These are phyloP conservation scores for carrot (Daucus carota) DNA, from an alignment of 129 eudicot species.

Conservation along the genomic window DNA sequence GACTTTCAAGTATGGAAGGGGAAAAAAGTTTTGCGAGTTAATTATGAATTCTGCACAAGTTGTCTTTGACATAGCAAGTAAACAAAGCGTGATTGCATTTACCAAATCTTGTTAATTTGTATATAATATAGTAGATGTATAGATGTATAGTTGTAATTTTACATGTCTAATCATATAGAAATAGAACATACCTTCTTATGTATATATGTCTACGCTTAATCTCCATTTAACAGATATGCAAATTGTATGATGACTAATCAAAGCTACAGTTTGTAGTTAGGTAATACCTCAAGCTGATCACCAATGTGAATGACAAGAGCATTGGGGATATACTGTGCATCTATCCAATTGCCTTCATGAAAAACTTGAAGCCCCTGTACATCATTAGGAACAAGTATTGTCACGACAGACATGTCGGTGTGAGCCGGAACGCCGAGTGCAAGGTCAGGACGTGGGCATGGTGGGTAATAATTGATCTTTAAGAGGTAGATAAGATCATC, in stretches of 20 bases:
- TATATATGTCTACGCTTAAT: background rate
- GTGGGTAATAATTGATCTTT: constrained; percentile 26
- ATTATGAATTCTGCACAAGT: background rate
- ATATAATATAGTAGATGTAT: too few species aligned
- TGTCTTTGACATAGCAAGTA: background rate
- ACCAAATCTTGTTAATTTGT: background rate
- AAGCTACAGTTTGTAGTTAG: background rate
- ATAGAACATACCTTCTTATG: too few species aligned
- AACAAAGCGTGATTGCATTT: background rate
- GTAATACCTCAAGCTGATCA: constrained; percentile 19
- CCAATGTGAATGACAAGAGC: constrained; percentile 19
- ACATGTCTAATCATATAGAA: too few species aligned
- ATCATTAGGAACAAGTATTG: constrained; percentile 20
- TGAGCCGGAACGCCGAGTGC: constrained; percentile 27
- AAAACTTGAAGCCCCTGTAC: constrained; percentile 25
- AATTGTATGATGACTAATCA: background rate
- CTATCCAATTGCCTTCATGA: constrained; percentile 18
- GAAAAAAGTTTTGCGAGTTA: background rate
- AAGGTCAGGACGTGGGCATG: constrained; percentile 24
- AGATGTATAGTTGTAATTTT: too few species aligned
- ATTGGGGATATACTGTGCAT: constrained; percentile 12
- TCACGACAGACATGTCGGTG: constrained; percentile 22
- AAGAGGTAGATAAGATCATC: constrained; percentile 13
- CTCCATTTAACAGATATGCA: background rate
- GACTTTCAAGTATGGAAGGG: background rate